Conservation (phyloP, 2,329 filamentous ascomycete species). For the Alternaria sp. region DNA sequence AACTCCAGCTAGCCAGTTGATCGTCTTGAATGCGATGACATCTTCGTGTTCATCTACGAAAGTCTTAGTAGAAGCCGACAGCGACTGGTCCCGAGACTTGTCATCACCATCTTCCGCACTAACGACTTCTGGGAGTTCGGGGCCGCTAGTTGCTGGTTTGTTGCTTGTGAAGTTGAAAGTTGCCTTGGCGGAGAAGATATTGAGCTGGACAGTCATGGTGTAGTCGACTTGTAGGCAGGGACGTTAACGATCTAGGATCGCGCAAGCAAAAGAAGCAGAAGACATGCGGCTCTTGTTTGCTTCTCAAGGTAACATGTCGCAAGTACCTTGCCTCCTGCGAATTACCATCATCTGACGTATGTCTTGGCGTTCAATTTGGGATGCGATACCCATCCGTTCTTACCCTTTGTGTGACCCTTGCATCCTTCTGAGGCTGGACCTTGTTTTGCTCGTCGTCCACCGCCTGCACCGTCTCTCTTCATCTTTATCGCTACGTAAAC, state of each 20-base stretch:
- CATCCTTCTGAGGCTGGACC: background rate
- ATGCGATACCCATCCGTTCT: background rate
- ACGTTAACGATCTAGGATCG: background rate
- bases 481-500: background rate
- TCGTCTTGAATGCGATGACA: background rate
- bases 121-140: background rate
- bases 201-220: conserved; percentile 2
- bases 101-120: background rate
- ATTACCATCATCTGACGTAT: conserved; percentile 15
- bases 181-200: background rate
- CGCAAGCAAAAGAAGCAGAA: background rate
- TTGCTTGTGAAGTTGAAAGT: background rate
- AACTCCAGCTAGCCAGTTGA: conserved; percentile 11
- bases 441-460: background rate
- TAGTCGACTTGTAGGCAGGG: background rate
- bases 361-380: conserved; percentile 7
- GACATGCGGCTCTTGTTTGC: background rate
- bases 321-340: background rate
- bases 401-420: background rate
- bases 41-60: background rate
- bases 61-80: background rate
- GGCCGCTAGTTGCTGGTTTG: background rate
- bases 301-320: background rate
- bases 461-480: background rate
- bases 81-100: background rate